Percentiles rank a stretch among this genome's conserved stretches.
These are phyloP conservation scores for Ganoderma lingzhi DNA, from an alignment of 1,284 basidiomycete genomes.

Conservation along the genomic window DNA sequence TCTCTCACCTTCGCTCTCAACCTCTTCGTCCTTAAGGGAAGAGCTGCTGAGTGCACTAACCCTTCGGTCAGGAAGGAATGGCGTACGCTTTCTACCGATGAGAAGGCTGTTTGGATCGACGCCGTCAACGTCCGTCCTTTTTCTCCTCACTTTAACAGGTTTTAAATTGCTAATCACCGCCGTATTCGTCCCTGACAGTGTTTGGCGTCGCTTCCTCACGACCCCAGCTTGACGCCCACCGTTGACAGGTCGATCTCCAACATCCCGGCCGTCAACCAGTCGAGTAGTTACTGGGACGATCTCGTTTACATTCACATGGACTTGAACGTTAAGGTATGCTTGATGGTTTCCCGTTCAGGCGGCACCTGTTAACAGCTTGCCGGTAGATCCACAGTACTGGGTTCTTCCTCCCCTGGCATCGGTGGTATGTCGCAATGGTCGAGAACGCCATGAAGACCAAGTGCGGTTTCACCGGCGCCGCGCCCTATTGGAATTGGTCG, in stretches of 20 bases:
- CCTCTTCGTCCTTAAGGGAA: slow-evolving; percentile 4
- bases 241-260: slow-evolving; percentile 39
- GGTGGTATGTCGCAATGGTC: slow-evolving; percentile 45
- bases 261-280: slow-evolving; percentile 42
- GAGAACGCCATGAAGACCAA: slow-evolving; percentile 43
- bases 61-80: slow-evolving; percentile 40
- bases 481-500: slow-evolving; percentile 52
- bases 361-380: background rate
- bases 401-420: slow-evolving; percentile 49
- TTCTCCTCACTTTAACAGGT: background rate
- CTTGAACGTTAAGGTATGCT: slow-evolving; percentile 38
- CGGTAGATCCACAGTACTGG: slow-evolving; percentile 47
- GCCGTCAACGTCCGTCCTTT: slow-evolving; percentile 38
- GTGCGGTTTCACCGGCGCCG: slow-evolving; percentile 45
- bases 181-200: slow-evolving; percentile 36
- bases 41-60: slow-evolving; percentile 30
- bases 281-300: slow-evolving; percentile 48
- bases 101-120: slow-evolving; percentile 37
- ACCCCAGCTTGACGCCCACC: slow-evolving; percentile 35
- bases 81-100: slow-evolving; percentile 32
- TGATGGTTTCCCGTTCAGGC: background rate
- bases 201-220: slow-evolving; percentile 43
- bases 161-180: background rate
- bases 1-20: slow-evolving; percentile 7
- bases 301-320: slow-evolving; percentile 50